Base-by-base conservation (phyloP, 805 yeast genomes). In the Starmerella stellata region DNA sequence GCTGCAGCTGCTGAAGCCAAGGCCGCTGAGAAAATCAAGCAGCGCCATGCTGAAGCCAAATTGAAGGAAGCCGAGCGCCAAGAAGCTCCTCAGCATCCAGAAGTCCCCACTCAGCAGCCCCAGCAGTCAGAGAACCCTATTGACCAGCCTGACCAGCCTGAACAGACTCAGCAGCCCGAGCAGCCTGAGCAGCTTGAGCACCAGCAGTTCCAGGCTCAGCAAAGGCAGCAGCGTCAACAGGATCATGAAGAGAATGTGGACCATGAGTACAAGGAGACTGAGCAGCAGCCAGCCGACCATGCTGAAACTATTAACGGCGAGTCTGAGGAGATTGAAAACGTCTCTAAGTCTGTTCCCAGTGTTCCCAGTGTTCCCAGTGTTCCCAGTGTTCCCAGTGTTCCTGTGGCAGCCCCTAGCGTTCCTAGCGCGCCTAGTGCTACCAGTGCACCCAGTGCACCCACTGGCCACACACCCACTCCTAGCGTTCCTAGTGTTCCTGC, bases 1-100 rank as follows among this genome's bases (percentile, higher is more conserved):
- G 63, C 72, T 41, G 51, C 49, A 2, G 85, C 72, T 46, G 76
- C 73, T 3, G 47, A 40, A 1, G 47, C 41, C 14, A 35, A 29
- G 7, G 45, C 39, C 11, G 71, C 75, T 5, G 47, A 66, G 51
- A 52, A 50, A 20, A 44, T 45, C 13, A 41, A 44, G 23, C 75
- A 72, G 4, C 70, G 74, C 9, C 49, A 49, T 11, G 42, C 34
- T 2, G 34, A 33, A 37, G 17, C 42, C 3, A n/a, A n/a, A n/a
- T n/a, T n/a, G n/a, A n/a, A n/a, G 39, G 44, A 2, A 41, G 31
- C 17, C 38, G 39, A 14, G 50, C 2, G 8, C 21, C 32, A 19
- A 34, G n/a, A n/a, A n/a, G n/a, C n/a, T n/a, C n/a, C n/a, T n/a
- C n/a, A n/a, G n/a, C 41, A 18, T 35, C 43, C 38, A 5, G 47